Base-by-base conservation (phyloP, 2,329 filamentous ascomycete species). In the Alternaria gaisen region DNA sequence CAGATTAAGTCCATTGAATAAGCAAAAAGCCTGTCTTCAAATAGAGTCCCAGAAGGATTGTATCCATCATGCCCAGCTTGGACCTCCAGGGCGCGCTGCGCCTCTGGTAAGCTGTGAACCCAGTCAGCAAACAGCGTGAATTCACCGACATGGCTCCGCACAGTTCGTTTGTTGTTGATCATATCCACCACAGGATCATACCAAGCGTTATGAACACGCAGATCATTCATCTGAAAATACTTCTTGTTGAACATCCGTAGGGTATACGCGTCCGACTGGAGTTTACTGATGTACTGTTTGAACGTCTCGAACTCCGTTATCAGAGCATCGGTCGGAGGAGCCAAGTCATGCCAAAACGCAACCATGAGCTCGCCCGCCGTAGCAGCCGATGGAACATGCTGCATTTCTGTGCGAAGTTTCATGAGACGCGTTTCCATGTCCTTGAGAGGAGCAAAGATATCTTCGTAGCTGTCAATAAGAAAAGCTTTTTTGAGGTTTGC, bases 81-180 rank as follows among this genome's bases (percentile, higher is more conserved):
- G 7, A 50, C 20, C 20, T 4, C 20, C 20, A 50, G 1, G 14
- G 53, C 41, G 5, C 41, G 59, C 7, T 54, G 55, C 26, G 59
- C 59, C 53, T 65, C 62, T 2, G 63, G 60, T 26, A 65, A 48
- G 32, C 42, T 44, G 4, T n/a, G 53, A 2, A 63, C 46, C 63
- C 63, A 65, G 5, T 40, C 48, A 5, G 43, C 28, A 20, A 55
- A 60, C 40, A 53, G n/a, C 2, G 22, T 14, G 41, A 40, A 65
- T 28, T 63, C 63, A 12, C 50, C 40, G 9, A n/a, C 10, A n/a
- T 20, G 20, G 16, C 32, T 24, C 46, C 46, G 46, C 1, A 50
- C 46, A 24, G 46, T 50, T 2, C 46, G 32, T 14, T 5, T 8
- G 20, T 36, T 34, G 5, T 38, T 50, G 1, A 11, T 3, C 18